Percentiles rank a stretch among this genome's conserved stretches.
Conservation (phyloP, 352 stramenopile genomes). For the Pythium apleroticum region DNA sequence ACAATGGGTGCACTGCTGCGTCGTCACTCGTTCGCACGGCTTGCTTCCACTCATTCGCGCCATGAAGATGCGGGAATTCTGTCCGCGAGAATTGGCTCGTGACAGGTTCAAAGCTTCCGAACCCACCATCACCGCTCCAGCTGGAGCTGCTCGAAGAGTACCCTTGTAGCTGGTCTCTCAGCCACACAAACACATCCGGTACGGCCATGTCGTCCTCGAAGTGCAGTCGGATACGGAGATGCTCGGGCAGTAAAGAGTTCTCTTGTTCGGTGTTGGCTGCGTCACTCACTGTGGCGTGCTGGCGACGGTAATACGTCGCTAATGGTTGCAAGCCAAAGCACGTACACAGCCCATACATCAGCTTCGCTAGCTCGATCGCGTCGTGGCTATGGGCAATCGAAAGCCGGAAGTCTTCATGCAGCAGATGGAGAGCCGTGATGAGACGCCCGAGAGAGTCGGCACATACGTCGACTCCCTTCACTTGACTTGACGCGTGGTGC, state of each 20-base stretch:
- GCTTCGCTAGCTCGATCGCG: constrained; percentile 25
- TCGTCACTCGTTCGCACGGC: not conserved
- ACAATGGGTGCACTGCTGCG: constrained; percentile 16
- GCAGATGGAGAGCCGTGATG: constrained; percentile 47
- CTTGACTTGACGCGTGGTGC: not conserved
- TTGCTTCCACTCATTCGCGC: constrained; percentile 10
- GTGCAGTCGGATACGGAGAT: constrained; percentile 2
- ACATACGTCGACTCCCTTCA: not conserved
- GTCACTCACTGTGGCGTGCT: constrained; percentile 3
- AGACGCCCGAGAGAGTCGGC: constrained; percentile 1
- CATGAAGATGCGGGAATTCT: constrained; percentile 20
- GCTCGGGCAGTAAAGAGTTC: not conserved
- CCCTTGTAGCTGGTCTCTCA: constrained; percentile 34
- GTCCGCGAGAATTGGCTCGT: not conserved
- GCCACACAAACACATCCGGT: constrained; percentile 54
- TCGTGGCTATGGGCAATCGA: constrained; percentile 21
- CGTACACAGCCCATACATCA: constrained; percentile 39
- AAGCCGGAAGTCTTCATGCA: constrained; percentile 71
- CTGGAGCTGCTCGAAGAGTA: constrained; percentile 4
- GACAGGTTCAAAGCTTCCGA: constrained; percentile 18
- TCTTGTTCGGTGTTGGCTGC: not conserved
- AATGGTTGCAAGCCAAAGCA: constrained; percentile 37
- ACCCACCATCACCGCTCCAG: not conserved
- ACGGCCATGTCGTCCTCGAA: constrained; percentile 27
- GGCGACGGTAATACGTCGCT: constrained; percentile 44